Percentiles rank a stretch among this genome's conserved stretches.
Evolutionary conservation across 768 basidiomycete species (phyloP).

Genomic region (Pleurotus pulmonarius): DNA sequence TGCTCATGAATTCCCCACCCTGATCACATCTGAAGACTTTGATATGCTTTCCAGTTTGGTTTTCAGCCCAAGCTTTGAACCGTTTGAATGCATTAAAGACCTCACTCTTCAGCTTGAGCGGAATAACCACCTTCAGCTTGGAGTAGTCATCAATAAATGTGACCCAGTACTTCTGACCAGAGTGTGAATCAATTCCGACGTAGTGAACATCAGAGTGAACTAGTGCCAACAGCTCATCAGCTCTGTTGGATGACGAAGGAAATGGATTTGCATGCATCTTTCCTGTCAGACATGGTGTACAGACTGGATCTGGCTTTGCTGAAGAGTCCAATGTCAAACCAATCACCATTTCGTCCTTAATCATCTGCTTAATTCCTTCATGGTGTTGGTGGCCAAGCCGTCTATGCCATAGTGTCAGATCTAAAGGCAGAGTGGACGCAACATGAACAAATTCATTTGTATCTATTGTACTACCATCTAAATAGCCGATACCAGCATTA

Average conservation of each 20-base stretch:
- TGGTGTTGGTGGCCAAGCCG: constrained; percentile 24
- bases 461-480: no score
- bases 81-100: constrained; percentile 14
- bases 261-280: constrained; percentile 17
- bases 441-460: no score
- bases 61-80: constrained; percentile 24
- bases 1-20: constrained; percentile 30
- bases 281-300: constrained; percentile 15
- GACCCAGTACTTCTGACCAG: neutral
- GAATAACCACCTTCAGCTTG: neutral
- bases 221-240: constrained; percentile 11
- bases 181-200: neutral
- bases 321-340: no score
- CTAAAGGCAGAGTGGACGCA: constrained; percentile 17
- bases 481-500: neutral
- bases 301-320: no score
- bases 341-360: no score
- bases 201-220: constrained; percentile 15
- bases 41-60: no score
- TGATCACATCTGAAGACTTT: constrained; percentile 22
- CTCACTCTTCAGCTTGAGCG: constrained; percentile 18
- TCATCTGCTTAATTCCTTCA: constrained; percentile 11
- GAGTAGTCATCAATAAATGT: no score
- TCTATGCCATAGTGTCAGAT: constrained; percentile 23
- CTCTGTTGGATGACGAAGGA: constrained; percentile 9